Conservation (phyloP, 2,329 filamentous ascomycete species). For the Fusarium bulbicola region DNA sequence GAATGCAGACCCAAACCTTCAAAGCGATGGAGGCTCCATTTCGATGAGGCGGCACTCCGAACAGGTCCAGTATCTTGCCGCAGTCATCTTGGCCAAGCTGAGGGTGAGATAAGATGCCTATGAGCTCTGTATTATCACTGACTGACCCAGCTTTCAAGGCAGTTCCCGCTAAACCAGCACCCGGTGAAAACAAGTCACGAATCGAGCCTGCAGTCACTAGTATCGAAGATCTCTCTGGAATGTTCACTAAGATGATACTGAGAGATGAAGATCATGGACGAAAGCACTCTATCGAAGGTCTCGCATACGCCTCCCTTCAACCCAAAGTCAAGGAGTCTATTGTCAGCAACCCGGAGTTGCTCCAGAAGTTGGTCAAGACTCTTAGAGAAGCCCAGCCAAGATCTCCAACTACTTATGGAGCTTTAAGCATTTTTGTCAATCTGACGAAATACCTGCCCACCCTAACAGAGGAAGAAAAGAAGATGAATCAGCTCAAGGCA, state of each 20-base stretch:
- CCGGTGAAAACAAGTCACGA: slow-evolving; percentile 53
- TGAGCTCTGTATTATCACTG: slow-evolving; percentile 48
- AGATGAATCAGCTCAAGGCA: slow-evolving; percentile 89
- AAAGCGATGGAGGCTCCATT: slow-evolving; percentile 67
- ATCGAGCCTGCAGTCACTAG: slow-evolving; percentile 65
- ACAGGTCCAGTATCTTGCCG: slow-evolving; percentile 71
- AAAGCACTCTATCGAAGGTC: slow-evolving; percentile 83
- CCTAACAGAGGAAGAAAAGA: slow-evolving; percentile 89
- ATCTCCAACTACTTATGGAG: slow-evolving; percentile 82
- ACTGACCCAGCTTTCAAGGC: slow-evolving; percentile 64
- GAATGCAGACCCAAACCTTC: slow-evolving; percentile 63
- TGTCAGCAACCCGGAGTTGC: slow-evolving; percentile 71
- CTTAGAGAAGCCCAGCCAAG: slow-evolving; percentile 67
- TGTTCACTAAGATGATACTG: slow-evolving; percentile 74
- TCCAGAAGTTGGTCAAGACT: slow-evolving; percentile 74
- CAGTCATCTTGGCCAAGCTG: slow-evolving; percentile 79
- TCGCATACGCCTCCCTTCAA: slow-evolving; percentile 91
- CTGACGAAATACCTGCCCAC: slow-evolving; percentile 81
- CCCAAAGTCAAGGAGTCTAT: slow-evolving; percentile 86
- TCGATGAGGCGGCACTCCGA: slow-evolving; percentile 69
- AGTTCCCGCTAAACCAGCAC: slow-evolving; percentile 56
- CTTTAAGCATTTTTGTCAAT: slow-evolving; percentile 85
- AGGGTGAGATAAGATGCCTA: slow-evolving; percentile 54
- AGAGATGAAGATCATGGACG: slow-evolving; percentile 65
- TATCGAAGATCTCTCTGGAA: slow-evolving; percentile 71